A percentile compares a stretch with the other conserved stretches of the same genome.
Evolutionary conservation across 192 early-diverging fungal species (phyloP).

Genomic region (Mortierella antarctica): DNA sequence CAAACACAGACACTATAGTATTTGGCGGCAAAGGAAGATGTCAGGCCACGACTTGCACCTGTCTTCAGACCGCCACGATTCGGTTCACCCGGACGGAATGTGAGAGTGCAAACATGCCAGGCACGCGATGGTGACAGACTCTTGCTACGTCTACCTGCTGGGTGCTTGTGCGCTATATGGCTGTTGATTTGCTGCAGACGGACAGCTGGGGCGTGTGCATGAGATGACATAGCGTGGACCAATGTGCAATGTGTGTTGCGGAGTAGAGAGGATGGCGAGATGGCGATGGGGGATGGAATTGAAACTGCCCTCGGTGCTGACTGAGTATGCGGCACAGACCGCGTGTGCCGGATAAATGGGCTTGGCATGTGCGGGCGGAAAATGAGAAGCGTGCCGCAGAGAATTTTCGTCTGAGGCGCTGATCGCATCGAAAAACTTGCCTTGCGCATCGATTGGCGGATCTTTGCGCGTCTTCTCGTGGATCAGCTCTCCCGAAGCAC

Average conservation of each 20-base stretch:
- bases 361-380: too few species aligned
- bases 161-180: constrained; percentile 18
- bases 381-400: too few species aligned
- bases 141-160: constrained; percentile 4
- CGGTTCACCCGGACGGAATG: neutral
- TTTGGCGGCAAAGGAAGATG: neutral
- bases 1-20: constrained; percentile 59
- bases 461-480: too few species aligned
- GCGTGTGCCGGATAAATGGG: too few species aligned
- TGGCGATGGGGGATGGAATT: neutral
- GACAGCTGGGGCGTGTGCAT: constrained; percentile 7
- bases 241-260: neutral
- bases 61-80: too few species aligned
- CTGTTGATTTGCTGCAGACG: constrained; percentile 39
- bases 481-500: too few species aligned
- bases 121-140: neutral
- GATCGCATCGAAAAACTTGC: too few species aligned
- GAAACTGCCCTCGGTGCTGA: neutral
- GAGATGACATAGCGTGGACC: constrained; percentile 13
- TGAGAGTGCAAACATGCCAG: neutral
- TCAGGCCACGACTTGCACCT: too few species aligned
- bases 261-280: neutral
- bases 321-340: too few species aligned
- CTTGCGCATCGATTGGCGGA: too few species aligned
- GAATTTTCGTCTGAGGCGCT: too few species aligned